Evolutionary conservation across 2,329 filamentous ascomycete genomes (phyloP), one percentile per base, ranked within the genome.

Genomic region (Exophiala oligosperma): DNA sequence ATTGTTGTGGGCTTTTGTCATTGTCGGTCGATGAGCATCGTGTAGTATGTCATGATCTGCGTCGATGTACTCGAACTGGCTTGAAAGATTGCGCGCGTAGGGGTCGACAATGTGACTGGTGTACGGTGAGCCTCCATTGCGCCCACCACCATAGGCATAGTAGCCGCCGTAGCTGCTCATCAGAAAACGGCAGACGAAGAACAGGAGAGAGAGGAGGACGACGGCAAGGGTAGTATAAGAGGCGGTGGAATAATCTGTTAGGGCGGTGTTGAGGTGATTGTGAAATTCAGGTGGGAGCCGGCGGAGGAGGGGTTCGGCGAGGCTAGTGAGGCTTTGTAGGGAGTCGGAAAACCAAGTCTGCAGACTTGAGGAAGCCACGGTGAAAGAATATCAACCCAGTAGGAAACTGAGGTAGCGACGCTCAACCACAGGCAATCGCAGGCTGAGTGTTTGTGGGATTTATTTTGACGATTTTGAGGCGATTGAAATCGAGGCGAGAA

Each of bases 141-240:
- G 61, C 32, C 57, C 57, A 48, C 62, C 55, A 40, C 54, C 58
- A 32, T 59, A 53, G 60, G 52, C 38, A 40, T 49, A 47, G 48
- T 60, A 65, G 47, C 52, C 53, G 52, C 58, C 51, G 59, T 64
- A 63, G 57, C 62, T 62, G 46, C 56, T 65, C 66, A 68, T 68
- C 46, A 65, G 64, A 65, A 53, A 66, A 48, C 64, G 62, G 48
- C 6, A 60, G 41, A 59, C 37, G 32, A 68, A 50, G 40, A 64
- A 68, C 32, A 66, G 49, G 49, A 68, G 43, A 23, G 65, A 64
- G 46, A 68, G 57, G 28, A 67, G 52, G 50, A 64, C 51, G 24
- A 59, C 65, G 46, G 61, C 59, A 40, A 66, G 40, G 21, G 64
- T 67, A n/a, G 64, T 67, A 58, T 63, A 65, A 52, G 65, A 64